phyloP scores from a whole-genome alignment of 768 basidiomycete species.

The Rubroboletus satanas region DNA sequence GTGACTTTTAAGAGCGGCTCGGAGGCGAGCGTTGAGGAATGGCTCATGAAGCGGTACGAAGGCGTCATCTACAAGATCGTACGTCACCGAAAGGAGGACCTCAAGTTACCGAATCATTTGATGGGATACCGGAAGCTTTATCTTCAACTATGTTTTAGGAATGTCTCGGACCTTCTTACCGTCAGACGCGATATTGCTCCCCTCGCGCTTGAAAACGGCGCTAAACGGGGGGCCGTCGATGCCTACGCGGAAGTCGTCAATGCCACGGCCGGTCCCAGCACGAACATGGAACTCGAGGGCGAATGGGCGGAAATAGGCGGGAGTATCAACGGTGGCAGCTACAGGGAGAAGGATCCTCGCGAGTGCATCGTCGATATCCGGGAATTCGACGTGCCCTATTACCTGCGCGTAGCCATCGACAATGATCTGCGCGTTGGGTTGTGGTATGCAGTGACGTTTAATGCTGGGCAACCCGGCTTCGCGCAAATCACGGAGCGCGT shows the following conservation, averaged over 20 bases:
- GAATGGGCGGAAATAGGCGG: constrained; percentile 51
- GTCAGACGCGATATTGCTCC: constrained; percentile 89
- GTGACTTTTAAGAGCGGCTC: constrained; percentile 58
- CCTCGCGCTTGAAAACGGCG: constrained; percentile 83
- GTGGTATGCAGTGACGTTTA: constrained; percentile 92
- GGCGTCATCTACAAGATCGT: constrained; percentile 76
- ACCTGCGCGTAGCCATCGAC: constrained; percentile 98
- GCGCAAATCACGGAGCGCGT: constrained; percentile 74
- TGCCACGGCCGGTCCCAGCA: constrained; percentile 62
- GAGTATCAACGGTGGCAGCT: constrained; percentile 37
- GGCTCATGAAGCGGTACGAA: constrained; percentile 91
- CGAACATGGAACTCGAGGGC: constrained; percentile 67
- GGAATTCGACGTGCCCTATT: constrained; percentile 97
- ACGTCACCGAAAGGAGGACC: constrained; percentile 86
- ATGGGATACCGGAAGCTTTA: constrained; percentile 91
- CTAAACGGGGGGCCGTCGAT: constrained; percentile 92
- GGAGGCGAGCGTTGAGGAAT: constrained; percentile 91
- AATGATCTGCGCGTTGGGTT: constrained; percentile 95
- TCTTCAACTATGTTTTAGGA: constrained; percentile 85
- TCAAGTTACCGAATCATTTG: constrained; percentile 93
- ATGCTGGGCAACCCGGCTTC: constrained; percentile 74
- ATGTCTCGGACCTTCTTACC: constrained; percentile 85
- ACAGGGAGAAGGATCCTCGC: constrained; percentile 72
- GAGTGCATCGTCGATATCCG: constrained; percentile 92
- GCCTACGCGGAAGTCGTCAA: constrained; percentile 96